Base-by-base conservation (phyloP, 1,284 basidiomycete species). In the Vanrija pseudolonga region DNA sequence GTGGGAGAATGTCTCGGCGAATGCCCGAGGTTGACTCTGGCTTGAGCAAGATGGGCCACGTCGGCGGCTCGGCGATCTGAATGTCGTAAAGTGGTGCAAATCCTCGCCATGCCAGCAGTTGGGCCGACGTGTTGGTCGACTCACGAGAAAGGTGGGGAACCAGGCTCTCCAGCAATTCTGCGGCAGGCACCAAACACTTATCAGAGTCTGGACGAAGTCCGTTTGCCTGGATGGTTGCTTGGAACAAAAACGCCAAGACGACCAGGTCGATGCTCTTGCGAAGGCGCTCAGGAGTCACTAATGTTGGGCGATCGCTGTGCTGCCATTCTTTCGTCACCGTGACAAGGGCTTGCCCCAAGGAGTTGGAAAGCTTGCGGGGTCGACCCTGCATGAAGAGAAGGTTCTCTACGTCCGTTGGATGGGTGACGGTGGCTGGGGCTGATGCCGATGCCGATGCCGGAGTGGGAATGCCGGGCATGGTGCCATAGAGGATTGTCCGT, bases 21-120 rank as follows among this genome's bases (percentile, higher is more conserved):
- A 92, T 85, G 2, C 88, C 90, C 9, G 86, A 85, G 3, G 81
- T 79, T 11, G 71, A 50, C 38, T 82, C 82, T n/a, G 90, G 85
- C 24, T 78, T 74, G 14, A 88, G 72, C 60, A 92, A 74, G 3
- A 84, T 80, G 14, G 80, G 77, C 80, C 82, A 85, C 18, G 66
- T 69, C 6, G 76, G 73, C 61, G 15, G 53, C 56, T 32, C 68
- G 67, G 11, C 60, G 66, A 22, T 65, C 66, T 12, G 18, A 9
- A 26, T 17, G 39, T 74, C 64, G 4, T 84, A 76, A 18, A 91
- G 69, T 9, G 86, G 85, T 43, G 86, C 82, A 15, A 94, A 76
- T 0, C 83, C 85, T 36, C 80, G 77, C 52, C 88, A 69, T 15
- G 92, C 80, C 3, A 85, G 63, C 14, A 63, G 61, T 41, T 68